Conservation (phyloP, 257 asterid species). For the Anisodus acutangulus region DNA sequence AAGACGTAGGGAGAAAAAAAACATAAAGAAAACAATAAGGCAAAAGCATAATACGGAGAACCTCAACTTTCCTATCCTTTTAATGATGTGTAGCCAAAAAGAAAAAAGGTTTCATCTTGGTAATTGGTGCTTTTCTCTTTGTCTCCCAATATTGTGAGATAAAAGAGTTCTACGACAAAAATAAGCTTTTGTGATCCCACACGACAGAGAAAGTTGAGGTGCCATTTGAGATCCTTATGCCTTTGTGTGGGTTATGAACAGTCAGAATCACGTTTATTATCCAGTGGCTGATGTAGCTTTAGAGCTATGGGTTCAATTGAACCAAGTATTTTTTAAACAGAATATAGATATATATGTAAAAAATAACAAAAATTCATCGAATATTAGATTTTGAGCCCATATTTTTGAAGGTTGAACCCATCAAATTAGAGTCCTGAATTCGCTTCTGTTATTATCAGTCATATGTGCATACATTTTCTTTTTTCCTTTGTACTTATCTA, state of each 20-base stretch:
- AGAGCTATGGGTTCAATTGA: not conserved
- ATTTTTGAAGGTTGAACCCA: not conserved
- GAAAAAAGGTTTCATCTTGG: not conserved
- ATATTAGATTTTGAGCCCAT: not conserved
- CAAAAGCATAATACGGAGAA: not conserved
- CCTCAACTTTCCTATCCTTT: not conserved
- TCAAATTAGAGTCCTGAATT: not conserved
- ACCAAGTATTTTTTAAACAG: not conserved
- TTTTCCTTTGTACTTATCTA: conserved; percentile 7
- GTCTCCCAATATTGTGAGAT: not conserved
- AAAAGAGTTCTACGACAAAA: not conserved
- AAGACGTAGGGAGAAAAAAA: not conserved
- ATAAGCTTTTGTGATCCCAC: conserved; percentile 4
- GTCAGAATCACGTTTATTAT: not conserved
- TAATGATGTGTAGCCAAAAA: conserved; percentile 3
- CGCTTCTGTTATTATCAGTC: conserved; percentile 1
- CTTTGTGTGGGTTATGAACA: not conserved
- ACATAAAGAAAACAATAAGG: not conserved
- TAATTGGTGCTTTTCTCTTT: not conserved
- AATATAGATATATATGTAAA: not conserved
- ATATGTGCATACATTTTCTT: conserved; percentile 6
- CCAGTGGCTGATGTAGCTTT: not conserved
- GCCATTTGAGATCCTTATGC: conserved; percentile 7
- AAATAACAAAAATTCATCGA: not conserved
- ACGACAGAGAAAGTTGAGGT: not conserved